Evolutionary conservation across 129 eudicot species (phyloP).

Genomic region (Pulicaria dysenterica): DNA sequence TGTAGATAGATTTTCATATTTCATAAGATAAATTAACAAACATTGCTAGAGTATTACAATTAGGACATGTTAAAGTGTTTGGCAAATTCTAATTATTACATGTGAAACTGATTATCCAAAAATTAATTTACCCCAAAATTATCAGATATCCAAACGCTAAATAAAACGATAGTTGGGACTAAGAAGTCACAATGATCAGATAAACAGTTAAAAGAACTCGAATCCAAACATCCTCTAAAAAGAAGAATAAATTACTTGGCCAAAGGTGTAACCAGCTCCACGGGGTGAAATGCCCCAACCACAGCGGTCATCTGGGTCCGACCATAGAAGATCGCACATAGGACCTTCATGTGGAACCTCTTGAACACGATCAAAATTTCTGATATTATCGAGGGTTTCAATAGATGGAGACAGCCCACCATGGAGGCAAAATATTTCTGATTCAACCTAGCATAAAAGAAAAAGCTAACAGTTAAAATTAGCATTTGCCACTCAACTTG

Average conservation of each 20-base stretch:
- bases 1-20: conserved; percentile 27
- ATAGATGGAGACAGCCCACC: conserved; percentile 95
- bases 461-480: background rate
- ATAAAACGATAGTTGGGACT: no score
- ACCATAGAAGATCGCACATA: conserved; percentile 96
- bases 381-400: conserved; percentile 85
- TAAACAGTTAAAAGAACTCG: background rate
- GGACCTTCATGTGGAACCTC: conserved; percentile 99
- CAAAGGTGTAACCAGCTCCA: conserved; percentile 98
- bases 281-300: conserved; percentile 99
- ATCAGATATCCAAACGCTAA: no score
- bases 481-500: background rate
- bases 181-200: no score
- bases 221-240: background rate
- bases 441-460: conserved; percentile 61
- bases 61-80: conserved; percentile 1
- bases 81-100: no score
- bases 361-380: conserved; percentile 96
- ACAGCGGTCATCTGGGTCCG: conserved; percentile 97
- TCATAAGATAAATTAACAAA: background rate
- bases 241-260: conserved; percentile 57
- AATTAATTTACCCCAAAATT: no score
- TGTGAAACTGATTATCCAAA: no score
- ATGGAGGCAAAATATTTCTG: conserved; percentile 92
- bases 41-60: background rate